Evolutionary conservation across 75 land plant genomes (phyloP).

Genomic region (Pinus taeda): DNA sequence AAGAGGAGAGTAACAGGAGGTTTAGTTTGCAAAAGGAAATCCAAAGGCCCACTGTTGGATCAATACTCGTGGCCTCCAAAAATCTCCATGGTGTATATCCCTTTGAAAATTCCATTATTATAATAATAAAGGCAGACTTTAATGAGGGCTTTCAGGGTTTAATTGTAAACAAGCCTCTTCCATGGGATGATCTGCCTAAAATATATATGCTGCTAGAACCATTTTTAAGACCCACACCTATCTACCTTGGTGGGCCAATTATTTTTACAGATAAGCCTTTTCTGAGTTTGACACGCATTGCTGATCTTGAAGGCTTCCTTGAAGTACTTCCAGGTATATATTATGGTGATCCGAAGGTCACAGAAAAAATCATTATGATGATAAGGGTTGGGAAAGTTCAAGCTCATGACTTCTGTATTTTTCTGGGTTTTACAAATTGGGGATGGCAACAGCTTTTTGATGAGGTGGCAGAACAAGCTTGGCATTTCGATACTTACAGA

Average conservation of each 20-base stretch:
- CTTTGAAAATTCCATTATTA: constrained; percentile 52
- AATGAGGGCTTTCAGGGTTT: constrained; percentile 57
- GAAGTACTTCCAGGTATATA: constrained; percentile 55
- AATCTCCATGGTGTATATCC: constrained; percentile 34
- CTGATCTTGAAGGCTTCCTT: constrained; percentile 19
- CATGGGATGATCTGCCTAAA: constrained; percentile 40
- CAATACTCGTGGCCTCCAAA: constrained; percentile 54
- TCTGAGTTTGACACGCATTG: constrained; percentile 33
- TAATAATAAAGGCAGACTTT: constrained; percentile 52
- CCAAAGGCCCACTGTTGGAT: constrained; percentile 28
- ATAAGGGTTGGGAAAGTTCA: constrained; percentile 41
- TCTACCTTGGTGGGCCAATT: constrained; percentile 78
- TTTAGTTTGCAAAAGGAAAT: neutral
- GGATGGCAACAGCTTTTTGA: constrained; percentile 67
- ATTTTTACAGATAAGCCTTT: constrained; percentile 40
- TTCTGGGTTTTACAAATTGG: constrained; percentile 70
- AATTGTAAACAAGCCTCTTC: constrained; percentile 68
- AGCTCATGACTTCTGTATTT: constrained; percentile 64
- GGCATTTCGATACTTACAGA: constrained; percentile 31
- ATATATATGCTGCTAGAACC: constrained; percentile 30
- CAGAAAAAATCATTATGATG: constrained; percentile 28
- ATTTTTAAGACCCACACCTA: constrained; percentile 35
- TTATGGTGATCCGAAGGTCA: constrained; percentile 50
- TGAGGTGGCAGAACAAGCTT: constrained; percentile 58
- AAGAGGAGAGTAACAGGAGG: neutral